Base-by-base conservation (phyloP, 2,329 filamentous ascomycete genomes). In the Rhynchosporium graminicola region DNA sequence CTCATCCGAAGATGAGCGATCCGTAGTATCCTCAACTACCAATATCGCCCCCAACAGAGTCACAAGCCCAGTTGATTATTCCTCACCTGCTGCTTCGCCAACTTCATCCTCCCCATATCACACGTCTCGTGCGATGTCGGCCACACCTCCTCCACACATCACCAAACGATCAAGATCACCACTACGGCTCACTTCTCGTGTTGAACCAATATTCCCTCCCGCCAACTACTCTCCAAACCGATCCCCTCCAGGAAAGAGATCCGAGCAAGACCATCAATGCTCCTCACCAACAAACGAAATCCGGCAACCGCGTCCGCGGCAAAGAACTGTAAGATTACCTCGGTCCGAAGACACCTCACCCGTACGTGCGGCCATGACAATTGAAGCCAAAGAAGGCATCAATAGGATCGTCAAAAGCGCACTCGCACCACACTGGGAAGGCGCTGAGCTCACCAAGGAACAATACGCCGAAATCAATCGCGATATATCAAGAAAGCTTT, bases 381-480 rank as follows among this genome's bases (percentile, higher is more conserved):
- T 92, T 29, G 88, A 91, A 66, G 89, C 91, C 66, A 99, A 99
- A 76, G 87, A 91, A 68, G 92, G 87, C 72, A 89, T 99, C 67
- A 94, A 92, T 74, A 88, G 87, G 69, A 92, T 98, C 77, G 95
- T 98, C 69, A 90, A 91, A 67, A 80, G 83, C 47, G 91, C 90
- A 5, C 80, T 99, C 48, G 90, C 91, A 69, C 92, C 93, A 38
- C 69, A 74, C 57, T 98, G 94, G 80, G 84, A 87, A 65, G 88
- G 88, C 47, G 88, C 89, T 69, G 85, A 88, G 66, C 83, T 98
- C 65, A 92, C 88, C 20, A 91, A 92, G 69, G 91, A 97, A 63
- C 89, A 97, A 76, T 99, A 96, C 75, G 94, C 91, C 2, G 86
- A 87, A 61, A 97, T 98, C 77, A 98, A 98, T 74, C 88, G 92